phyloP scores from a whole-genome alignment of 768 basidiomycete genomes.

The Lyophyllum shimeji region DNA sequence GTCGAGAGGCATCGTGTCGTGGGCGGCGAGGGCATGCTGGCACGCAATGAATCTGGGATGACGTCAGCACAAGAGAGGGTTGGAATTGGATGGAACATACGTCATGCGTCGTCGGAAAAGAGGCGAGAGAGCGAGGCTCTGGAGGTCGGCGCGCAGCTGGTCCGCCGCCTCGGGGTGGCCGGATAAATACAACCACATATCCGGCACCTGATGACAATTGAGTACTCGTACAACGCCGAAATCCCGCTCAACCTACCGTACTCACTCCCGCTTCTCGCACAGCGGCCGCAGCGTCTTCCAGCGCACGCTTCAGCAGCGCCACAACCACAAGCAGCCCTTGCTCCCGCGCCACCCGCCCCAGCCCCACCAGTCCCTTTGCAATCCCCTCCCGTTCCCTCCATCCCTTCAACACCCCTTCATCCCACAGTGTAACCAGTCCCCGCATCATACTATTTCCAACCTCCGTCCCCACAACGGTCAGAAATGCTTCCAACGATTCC shows the following conservation, averaged over 20 bases:
- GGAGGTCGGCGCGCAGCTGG: slow-evolving; percentile 40
- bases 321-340: slow-evolving; percentile 48
- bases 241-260: slow-evolving; percentile 46
- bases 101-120: slow-evolving; percentile 54
- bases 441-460: slow-evolving; percentile 45
- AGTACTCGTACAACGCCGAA: background rate
- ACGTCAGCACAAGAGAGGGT: slow-evolving; percentile 13
- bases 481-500: slow-evolving; percentile 61
- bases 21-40: slow-evolving; percentile 56
- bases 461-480: slow-evolving; percentile 49
- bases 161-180: slow-evolving; percentile 32
- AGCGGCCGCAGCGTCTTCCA: slow-evolving; percentile 80
- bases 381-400: slow-evolving; percentile 86
- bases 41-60: slow-evolving; percentile 68
- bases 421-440: slow-evolving; percentile 54
- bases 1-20: slow-evolving; percentile 37
- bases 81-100: slow-evolving; percentile 39
- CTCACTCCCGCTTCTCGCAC: slow-evolving; percentile 77
- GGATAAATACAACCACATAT: slow-evolving; percentile 41
- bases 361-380: slow-evolving; percentile 51
- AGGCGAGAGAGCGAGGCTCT: slow-evolving; percentile 32
- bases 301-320: slow-evolving; percentile 54
- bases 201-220: slow-evolving; percentile 43
- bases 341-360: slow-evolving; percentile 40
- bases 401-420: slow-evolving; percentile 52